Base-by-base conservation (phyloP, 1,139 yeast species). In the Sugiyamaella neomexicana region DNA sequence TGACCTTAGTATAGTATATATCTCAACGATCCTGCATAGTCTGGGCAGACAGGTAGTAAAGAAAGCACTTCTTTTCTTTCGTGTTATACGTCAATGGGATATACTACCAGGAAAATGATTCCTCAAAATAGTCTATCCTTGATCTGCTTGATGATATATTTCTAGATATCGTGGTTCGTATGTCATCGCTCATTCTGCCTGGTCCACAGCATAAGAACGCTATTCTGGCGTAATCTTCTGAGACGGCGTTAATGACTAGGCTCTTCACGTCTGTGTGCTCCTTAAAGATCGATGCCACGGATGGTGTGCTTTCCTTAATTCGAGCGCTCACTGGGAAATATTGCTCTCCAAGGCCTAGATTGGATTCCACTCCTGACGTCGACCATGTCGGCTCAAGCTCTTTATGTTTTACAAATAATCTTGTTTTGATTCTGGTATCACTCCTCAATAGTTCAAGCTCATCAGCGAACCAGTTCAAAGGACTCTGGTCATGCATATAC, bases 81-180 rank as follows among this genome's bases (percentile, higher is more conserved):
- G 3, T 29, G 34, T 29, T 20, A 29, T 12, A 12, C 34, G 34
- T 29, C n/a, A 5, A 29, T 34, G 15, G 15, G 13, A 34, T 4
- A 13, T 34, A 34, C 50, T 61, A 71, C 74, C 73, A 71, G 4
- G 72, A 63, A 46, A 70, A 70, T 0, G 74, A 68, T 56, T 72
- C 75, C 58, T 72, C 75, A 51, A 67, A 72, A 58, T 70, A 71
- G 50, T 70, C 73, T 1, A 72, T 66, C n/a, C 68, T 58, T 41
- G 53, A 31, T 46, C 51, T 15, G 29, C 56, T 15, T 20, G 49
- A 27, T 39, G 55, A 59, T 27, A 62, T 23, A 23, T 52, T 42
- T 12, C 55, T 56, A 13, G 60, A 56, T 12, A 62, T 58, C 63
- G 82, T 80, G 79, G 81, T 78, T 31, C 71, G 53, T 72, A 75